Base-by-base conservation (phyloP, 169 alveolate genomes). In the Eimeria falciformis region DNA sequence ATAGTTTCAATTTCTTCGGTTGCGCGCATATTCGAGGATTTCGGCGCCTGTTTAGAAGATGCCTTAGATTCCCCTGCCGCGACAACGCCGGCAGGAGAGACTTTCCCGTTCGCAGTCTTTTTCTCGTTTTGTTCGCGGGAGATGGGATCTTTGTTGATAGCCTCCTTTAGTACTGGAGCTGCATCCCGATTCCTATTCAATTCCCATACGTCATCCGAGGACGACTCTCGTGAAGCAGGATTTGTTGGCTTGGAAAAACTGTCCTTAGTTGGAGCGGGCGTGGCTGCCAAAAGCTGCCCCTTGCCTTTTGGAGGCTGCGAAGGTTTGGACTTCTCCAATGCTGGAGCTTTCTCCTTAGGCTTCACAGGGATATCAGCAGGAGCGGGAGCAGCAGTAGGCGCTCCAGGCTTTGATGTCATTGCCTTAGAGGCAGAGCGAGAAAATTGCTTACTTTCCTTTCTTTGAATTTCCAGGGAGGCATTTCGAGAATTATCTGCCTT, bases 11-110 rank as follows among this genome's bases (percentile, higher is more conserved):
- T n/a, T 62, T 62, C 75, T 18, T 58, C 56, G 23, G n/a, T 77
- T 75, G 58, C 33, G 1, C 78, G 47, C 47, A 71, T 75, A n/a
- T 55, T 53, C 23, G 90, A 77, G 12, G 56, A 75, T 81, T 56
- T 81, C 37, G 90, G 90, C 62, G 53, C 77, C 58, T 81, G 90
- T 75, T 81, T 81, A 46, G 90, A 29, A 65, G 55, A 55, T 23
- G 37, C 25, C 27, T 18, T n/a, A 27, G 77, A 81, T 21, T 81
- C 56, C 62, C 56, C 43, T n/a, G 90, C 23, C 73, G 47, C 90
- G 47, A 77, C 37, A 37, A 75, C 53, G 2, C 77, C 90, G 33
- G 77, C 11, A 33, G 77, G 62, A 37, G 90, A 27, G 37, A 75
- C 50, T 11, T 43, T 58, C 56, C 23, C 56, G 46, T 81, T 75